A percentile compares a stretch with the other conserved stretches of the same genome.
These are phyloP conservation scores for Aspergillus amoenus DNA, from an alignment of 2,329 filamentous ascomycete genomes.

Conservation along the genomic window DNA sequence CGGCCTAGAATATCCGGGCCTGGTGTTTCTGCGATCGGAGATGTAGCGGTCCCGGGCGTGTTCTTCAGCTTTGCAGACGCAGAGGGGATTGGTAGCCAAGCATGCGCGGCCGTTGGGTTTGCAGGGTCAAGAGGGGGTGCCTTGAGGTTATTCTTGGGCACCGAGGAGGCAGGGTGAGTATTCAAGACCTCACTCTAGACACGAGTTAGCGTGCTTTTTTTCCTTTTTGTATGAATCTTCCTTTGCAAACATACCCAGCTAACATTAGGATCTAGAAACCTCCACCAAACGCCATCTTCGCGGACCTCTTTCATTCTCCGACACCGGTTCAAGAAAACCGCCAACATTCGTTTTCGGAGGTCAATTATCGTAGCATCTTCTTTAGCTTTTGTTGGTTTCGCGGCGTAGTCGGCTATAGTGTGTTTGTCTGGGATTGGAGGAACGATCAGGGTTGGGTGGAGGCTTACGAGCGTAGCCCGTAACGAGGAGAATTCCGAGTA, in stretches of 20 bases:
- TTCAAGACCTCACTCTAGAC: slow-evolving; percentile 86
- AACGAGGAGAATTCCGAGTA: slow-evolving; percentile 97
- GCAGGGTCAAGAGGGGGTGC: slow-evolving; percentile 93
- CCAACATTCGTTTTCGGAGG: slow-evolving; percentile 91
- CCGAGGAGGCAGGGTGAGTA: slow-evolving; percentile 82
- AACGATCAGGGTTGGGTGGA: slow-evolving; percentile 93
- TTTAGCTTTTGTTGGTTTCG: slow-evolving; percentile 96
- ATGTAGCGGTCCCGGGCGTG: slow-evolving; percentile 28
- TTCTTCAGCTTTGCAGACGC: slow-evolving; percentile 80
- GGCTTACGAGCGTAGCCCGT: slow-evolving; percentile 79
- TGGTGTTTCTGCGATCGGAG: slow-evolving; percentile 55
- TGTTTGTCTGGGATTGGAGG: slow-evolving; percentile 99
- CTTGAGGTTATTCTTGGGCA: slow-evolving; percentile 91
- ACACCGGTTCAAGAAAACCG: slow-evolving; percentile 92
- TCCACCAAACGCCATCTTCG: slow-evolving; percentile 95
- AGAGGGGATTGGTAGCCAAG: slow-evolving; percentile 81
- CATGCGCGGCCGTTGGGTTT: slow-evolving; percentile 85
- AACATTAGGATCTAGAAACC: slow-evolving; percentile 94
- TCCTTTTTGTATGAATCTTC: slow-evolving; percentile 14
- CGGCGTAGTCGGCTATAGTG: slow-evolving; percentile 96
- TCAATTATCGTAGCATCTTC: slow-evolving; percentile 98
- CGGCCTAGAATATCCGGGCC: slow-evolving; percentile 68
- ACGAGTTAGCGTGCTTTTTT: slow-evolving; percentile 25
- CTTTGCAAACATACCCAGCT: slow-evolving; percentile 75
- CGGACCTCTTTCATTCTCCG: slow-evolving; percentile 87